phyloP scores from a whole-genome alignment of 805 yeast species.

The Nakazawaea wyomingensis region DNA sequence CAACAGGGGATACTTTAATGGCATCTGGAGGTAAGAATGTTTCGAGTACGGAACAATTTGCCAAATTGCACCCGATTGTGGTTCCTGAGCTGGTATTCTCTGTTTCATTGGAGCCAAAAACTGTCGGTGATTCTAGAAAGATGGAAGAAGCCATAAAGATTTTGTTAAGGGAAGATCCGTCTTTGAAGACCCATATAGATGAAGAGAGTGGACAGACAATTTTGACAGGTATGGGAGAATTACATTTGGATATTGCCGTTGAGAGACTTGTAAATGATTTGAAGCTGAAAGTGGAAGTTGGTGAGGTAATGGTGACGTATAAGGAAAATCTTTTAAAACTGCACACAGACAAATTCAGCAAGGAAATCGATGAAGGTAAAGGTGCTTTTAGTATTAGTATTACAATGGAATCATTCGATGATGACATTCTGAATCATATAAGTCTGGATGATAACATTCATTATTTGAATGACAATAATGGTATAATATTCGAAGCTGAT shows the following conservation, averaged over 20 bases:
- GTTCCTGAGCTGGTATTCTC: slow-evolving; percentile 94
- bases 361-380: slow-evolving; percentile 14
- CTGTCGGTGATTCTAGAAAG: slow-evolving; percentile 73
- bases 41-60: slow-evolving; percentile 32
- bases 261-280: slow-evolving; percentile 77
- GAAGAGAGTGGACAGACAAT: slow-evolving; percentile 88
- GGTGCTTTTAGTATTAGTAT: slow-evolving; percentile 21
- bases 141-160: slow-evolving; percentile 65
- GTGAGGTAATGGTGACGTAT: slow-evolving; percentile 84
- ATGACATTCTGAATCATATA: slow-evolving; percentile 24
- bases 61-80: slow-evolving; percentile 66
- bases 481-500: slow-evolving; percentile 30
- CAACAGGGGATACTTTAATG: slow-evolving; percentile 89
- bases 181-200: slow-evolving; percentile 63
- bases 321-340: slow-evolving; percentile 54
- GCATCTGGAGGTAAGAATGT: slow-evolving; percentile 43
- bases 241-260: slow-evolving; percentile 83
- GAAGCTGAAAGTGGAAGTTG: slow-evolving; percentile 75
- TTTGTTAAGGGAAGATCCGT: slow-evolving; percentile 86
- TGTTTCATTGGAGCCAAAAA: slow-evolving; percentile 74
- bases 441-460: slow-evolving; percentile 35
- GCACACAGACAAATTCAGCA: slow-evolving; percentile 17
- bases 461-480: slow-evolving; percentile 41
- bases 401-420: slow-evolving; percentile 28
- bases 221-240: slow-evolving; percentile 94